These are phyloP conservation scores for Clarireedia paspali DNA, from an alignment of 2,329 filamentous ascomycete genomes.

Conservation along the genomic window DNA sequence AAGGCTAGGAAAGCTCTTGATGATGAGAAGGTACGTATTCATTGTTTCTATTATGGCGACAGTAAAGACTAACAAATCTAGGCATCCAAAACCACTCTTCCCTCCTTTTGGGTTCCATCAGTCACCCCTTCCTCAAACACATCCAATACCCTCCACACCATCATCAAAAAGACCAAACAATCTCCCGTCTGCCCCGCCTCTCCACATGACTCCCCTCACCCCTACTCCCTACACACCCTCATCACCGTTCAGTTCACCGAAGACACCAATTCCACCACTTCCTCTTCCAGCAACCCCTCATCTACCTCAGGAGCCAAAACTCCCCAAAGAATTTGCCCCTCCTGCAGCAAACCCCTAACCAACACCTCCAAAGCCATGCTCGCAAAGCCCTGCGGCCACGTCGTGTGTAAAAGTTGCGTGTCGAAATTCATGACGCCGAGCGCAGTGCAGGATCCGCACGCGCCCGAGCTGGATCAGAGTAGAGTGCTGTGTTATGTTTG, in stretches of 20 bases:
- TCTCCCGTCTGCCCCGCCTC: constrained; percentile 73
- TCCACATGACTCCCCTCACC: constrained; percentile 55
- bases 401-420: constrained; percentile 79
- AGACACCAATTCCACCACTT: constrained; percentile 45
- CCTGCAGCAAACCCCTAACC: constrained; percentile 73
- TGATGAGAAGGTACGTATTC: constrained; percentile 54
- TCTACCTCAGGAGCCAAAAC: constrained; percentile 29
- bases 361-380: constrained; percentile 79
- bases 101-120: constrained; percentile 90
- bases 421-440: constrained; percentile 69
- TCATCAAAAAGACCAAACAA: constrained; percentile 55
- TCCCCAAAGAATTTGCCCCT: constrained; percentile 61
- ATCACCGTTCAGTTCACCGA: constrained; percentile 71
- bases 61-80: constrained; percentile 5
- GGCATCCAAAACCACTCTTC: constrained; percentile 59
- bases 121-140: constrained; percentile 64
- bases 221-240: constrained; percentile 70
- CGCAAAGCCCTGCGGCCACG: constrained; percentile 83
- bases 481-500: constrained; percentile 76
- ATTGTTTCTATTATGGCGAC: neutral
- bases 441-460: constrained; percentile 51
- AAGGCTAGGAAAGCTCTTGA: constrained; percentile 65
- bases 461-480: constrained; percentile 40
- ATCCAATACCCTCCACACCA: constrained; percentile 46
- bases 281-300: neutral